Conservation (phyloP, 2,329 filamentous ascomycete genomes). For the Zymoseptoria brevis region DNA sequence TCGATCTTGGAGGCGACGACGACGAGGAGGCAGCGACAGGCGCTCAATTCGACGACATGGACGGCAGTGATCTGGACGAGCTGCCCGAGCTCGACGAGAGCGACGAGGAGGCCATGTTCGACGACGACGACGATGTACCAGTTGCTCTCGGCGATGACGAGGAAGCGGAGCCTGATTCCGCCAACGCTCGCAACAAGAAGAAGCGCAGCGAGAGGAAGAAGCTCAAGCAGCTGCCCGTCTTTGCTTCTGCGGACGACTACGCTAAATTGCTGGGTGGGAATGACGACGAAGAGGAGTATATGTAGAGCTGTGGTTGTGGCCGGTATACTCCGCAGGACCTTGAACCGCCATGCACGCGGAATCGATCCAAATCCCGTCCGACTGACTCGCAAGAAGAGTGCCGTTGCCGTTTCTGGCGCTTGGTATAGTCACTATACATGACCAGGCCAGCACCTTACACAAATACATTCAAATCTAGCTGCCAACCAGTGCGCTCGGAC, state of each 20-base stretch:
- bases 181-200: constrained; percentile 35
- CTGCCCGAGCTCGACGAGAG: constrained; percentile 39
- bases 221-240: constrained; percentile 81
- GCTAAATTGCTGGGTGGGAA: constrained; percentile 49
- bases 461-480: not conserved
- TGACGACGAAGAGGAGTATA: constrained; percentile 20
- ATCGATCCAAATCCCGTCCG: not conserved
- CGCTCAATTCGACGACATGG: constrained; percentile 38
- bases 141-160: constrained; percentile 48
- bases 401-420: not conserved
- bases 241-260: constrained; percentile 91
- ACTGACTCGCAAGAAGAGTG: not conserved
- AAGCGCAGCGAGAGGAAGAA: constrained; percentile 65
- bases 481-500: not conserved
- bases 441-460: not conserved
- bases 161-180: constrained; percentile 39
- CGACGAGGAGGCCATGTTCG: constrained; percentile 34
- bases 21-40: constrained; percentile 33
- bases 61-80: constrained; percentile 49
- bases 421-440: not conserved
- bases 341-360: not conserved
- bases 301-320: not conserved
- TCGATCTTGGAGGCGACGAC: constrained; percentile 35
- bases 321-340: not conserved
- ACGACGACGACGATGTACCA: constrained; percentile 47